Evolutionary conservation across 495 filamentous ascomycete genomes (phyloP).

Genomic region (Lentithecium fluviatile): DNA sequence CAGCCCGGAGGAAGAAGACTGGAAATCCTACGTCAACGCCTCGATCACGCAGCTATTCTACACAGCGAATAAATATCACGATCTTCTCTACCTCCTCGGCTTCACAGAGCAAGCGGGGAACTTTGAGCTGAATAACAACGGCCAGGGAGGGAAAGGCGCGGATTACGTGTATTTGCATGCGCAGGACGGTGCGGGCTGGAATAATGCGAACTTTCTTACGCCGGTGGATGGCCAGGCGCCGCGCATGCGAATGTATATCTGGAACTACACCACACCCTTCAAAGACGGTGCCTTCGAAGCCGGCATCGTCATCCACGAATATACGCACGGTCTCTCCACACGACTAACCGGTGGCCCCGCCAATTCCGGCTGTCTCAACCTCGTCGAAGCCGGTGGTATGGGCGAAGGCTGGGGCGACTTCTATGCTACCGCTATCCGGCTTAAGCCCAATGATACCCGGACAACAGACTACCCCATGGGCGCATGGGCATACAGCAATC

Average conservation of each 20-base stretch:
- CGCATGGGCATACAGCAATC: conserved; percentile 47
- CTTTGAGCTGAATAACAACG: conserved; percentile 55
- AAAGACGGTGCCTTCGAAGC: conserved; percentile 52
- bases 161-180: conserved; percentile 56
- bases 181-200: conserved; percentile 52
- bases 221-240: conserved; percentile 51
- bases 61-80: conserved; percentile 54
- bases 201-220: conserved; percentile 56
- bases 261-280: conserved; percentile 44
- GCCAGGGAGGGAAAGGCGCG: conserved; percentile 46
- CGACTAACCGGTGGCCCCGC: conserved; percentile 58
- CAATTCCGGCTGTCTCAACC: conserved; percentile 50
- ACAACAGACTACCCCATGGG: conserved; percentile 49
- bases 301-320: conserved; percentile 52
- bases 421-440: conserved; percentile 52
- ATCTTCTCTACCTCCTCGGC: conserved; percentile 53
- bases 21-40: conserved; percentile 45
- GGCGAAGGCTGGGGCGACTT: conserved; percentile 59
- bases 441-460: conserved; percentile 50
- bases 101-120: conserved; percentile 57
- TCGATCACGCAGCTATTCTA: conserved; percentile 56
- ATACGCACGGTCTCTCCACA: conserved; percentile 48
- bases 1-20: conserved; percentile 39
- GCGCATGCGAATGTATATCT: conserved; percentile 55
- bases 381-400: conserved; percentile 52